phyloP scores from a whole-genome alignment of 2,329 filamentous ascomycete genomes.

The Cladophialophora bantiana region DNA sequence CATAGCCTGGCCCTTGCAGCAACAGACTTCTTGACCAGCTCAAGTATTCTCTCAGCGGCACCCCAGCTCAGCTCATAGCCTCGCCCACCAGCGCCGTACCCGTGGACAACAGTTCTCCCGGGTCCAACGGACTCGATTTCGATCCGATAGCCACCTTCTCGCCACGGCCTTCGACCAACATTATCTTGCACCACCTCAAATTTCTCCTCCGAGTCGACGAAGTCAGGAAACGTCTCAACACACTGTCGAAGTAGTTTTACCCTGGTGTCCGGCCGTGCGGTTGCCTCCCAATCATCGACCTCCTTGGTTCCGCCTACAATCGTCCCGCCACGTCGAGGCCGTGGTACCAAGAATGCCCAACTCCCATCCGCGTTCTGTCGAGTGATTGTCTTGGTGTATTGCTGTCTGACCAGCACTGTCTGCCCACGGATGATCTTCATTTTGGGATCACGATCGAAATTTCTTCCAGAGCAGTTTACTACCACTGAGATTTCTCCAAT shows the following conservation, averaged over 20 bases:
- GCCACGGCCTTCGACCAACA: constrained; percentile 54
- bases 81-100: constrained; percentile 67
- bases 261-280: constrained; percentile 58
- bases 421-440: constrained; percentile 56
- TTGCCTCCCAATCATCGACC: constrained; percentile 61
- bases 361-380: constrained; percentile 68
- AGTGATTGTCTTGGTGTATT: constrained; percentile 59
- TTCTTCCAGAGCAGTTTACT: constrained; percentile 55
- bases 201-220: constrained; percentile 44
- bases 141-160: constrained; percentile 59
- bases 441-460: constrained; percentile 50
- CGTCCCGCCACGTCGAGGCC: constrained; percentile 68
- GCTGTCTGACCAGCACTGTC: constrained; percentile 57
- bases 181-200: constrained; percentile 56
- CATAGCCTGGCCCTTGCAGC: constrained; percentile 16
- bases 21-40: constrained; percentile 29
- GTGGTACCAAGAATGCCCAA: constrained; percentile 69
- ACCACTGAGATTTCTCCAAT: constrained; percentile 45
- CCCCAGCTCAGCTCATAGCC: constrained; percentile 69
- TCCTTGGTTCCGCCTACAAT: constrained; percentile 73
- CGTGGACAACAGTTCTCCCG: constrained; percentile 55
- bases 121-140: constrained; percentile 55
- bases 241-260: constrained; percentile 55
- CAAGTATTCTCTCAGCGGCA: constrained; percentile 52
- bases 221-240: constrained; percentile 51